Conservation (phyloP, 306 rosid genomes). For the Malus orientalis region DNA sequence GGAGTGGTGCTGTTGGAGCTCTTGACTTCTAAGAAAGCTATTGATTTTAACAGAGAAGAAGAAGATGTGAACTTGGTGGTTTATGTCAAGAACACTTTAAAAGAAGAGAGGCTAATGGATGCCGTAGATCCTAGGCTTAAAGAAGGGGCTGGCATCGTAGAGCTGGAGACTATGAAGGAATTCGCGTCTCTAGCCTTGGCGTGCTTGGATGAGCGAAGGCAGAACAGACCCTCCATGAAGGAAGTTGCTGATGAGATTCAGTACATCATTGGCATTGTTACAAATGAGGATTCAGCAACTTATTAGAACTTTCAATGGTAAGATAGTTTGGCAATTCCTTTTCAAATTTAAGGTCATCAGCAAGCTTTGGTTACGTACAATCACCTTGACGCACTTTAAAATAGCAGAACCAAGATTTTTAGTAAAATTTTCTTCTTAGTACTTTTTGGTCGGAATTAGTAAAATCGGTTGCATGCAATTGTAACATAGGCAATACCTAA, state of each 20-base stretch:
- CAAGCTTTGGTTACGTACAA: not conserved
- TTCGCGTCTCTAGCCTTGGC: slow-evolving; percentile 38
- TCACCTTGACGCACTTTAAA: not conserved
- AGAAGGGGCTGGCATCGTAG: slow-evolving; percentile 30
- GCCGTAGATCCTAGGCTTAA: slow-evolving; percentile 33
- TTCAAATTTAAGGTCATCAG: not conserved
- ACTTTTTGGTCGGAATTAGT: not conserved
- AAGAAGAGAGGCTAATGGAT: slow-evolving; percentile 37
- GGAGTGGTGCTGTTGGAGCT: slow-evolving; percentile 32
- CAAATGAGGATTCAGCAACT: slow-evolving; percentile 4
- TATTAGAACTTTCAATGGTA: not conserved
- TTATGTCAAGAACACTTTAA: slow-evolving; percentile 32
- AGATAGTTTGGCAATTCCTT: not conserved
- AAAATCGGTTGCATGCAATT: not conserved
- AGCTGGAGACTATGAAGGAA: slow-evolving; percentile 39
- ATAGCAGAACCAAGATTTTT: not conserved
- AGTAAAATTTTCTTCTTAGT: not conserved
- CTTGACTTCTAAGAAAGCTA: slow-evolving; percentile 36
- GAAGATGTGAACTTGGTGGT: slow-evolving; percentile 52
- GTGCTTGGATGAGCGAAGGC: slow-evolving; percentile 46
- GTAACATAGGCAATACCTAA: not conserved
- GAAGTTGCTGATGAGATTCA: slow-evolving; percentile 49
- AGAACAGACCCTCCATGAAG: slow-evolving; percentile 56
- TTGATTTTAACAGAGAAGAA: slow-evolving; percentile 50
- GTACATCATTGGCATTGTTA: slow-evolving; percentile 24